phyloP scores from a whole-genome alignment of 192 early-diverging fungal species.

The Gigaspora rosea region DNA sequence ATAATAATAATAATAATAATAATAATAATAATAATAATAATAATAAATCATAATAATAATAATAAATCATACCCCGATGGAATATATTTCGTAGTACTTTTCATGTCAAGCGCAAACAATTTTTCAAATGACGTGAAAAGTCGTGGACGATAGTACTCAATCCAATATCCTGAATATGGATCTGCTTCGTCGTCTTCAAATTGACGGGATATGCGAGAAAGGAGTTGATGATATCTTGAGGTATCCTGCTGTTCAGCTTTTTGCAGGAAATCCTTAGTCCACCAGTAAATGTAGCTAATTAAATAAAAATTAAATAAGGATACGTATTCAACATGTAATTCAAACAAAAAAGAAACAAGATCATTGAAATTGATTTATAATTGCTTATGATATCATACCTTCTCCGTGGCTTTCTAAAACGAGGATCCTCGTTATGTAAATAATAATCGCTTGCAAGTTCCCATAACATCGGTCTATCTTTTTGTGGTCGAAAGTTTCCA shows the following conservation, averaged over 20 bases:
- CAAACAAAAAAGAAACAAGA: neutral
- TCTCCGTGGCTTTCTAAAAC: constrained; percentile 39
- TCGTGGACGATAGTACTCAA: constrained; percentile 85
- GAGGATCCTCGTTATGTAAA: constrained; percentile 72
- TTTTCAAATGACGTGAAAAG: constrained; percentile 73
- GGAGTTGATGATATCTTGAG: constrained; percentile 36
- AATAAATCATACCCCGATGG: constrained; percentile 32
- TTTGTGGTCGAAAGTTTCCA: constrained; percentile 65
- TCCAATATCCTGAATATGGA: constrained; percentile 59
- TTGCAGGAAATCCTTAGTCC: constrained; percentile 45
- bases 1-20: neutral
- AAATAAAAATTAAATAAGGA: neutral
- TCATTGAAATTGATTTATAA: constrained; percentile 31
- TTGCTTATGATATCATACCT: constrained; percentile 41
- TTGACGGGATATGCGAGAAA: constrained; percentile 30
- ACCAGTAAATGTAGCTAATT: constrained; percentile 70
- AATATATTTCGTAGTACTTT: constrained; percentile 69
- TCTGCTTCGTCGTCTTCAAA: constrained; percentile 29
- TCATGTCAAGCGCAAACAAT: constrained; percentile 87
- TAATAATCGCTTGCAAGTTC: constrained; percentile 76
- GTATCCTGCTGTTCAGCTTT: constrained; percentile 37
- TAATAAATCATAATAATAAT: neutral
- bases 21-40: neutral
- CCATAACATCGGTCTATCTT: constrained; percentile 66
- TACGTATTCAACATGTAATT: neutral